Percentiles rank a stretch among this genome's conserved stretches.
Evolutionary conservation across 768 basidiomycete genomes (phyloP).

Genomic region (Russula dissimulans): DNA sequence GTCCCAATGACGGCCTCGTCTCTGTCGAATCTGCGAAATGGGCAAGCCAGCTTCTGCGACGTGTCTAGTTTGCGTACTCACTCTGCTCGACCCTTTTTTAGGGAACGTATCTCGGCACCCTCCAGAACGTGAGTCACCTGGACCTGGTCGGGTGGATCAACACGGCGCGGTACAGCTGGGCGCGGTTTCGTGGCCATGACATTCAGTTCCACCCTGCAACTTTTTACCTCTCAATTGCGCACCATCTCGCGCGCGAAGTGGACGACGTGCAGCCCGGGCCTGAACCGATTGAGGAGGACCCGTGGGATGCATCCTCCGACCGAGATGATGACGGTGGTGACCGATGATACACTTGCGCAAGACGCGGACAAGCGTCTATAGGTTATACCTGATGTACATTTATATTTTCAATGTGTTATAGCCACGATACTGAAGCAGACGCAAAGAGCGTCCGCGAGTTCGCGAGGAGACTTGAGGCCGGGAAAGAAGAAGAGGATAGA

Average conservation of each 20-base stretch:
- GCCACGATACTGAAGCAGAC: too few relatives aligned
- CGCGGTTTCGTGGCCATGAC: slow-evolving; percentile 78
- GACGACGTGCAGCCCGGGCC: slow-evolving; percentile 39
- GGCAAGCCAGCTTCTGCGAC: slow-evolving; percentile 33
- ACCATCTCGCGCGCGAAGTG: slow-evolving; percentile 68
- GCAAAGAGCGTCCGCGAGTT: too few relatives aligned
- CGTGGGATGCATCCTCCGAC: slow-evolving; percentile 21
- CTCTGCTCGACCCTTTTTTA: slow-evolving; percentile 21
- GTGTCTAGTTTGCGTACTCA: background rate
- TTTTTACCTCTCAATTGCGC: slow-evolving; percentile 80
- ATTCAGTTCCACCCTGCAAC: slow-evolving; percentile 88
- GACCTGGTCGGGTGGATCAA: slow-evolving; percentile 94
- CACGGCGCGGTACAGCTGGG: slow-evolving; percentile 79
- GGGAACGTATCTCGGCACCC: slow-evolving; percentile 93
- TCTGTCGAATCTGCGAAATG: slow-evolving; percentile 85
- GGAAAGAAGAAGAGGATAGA: too few relatives aligned
- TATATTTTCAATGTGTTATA: background rate
- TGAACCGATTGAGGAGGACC: slow-evolving; percentile 13
- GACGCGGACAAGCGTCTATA: background rate
- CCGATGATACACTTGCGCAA: background rate
- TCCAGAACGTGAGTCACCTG: slow-evolving; percentile 84
- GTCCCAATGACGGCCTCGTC: slow-evolving; percentile 93
- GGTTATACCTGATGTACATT: background rate
- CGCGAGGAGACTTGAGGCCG: too few relatives aligned
- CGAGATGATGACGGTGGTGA: background rate